phyloP scores from a whole-genome alignment of 2,329 filamentous ascomycete genomes.

The Cryoendolithus antarcticus region DNA sequence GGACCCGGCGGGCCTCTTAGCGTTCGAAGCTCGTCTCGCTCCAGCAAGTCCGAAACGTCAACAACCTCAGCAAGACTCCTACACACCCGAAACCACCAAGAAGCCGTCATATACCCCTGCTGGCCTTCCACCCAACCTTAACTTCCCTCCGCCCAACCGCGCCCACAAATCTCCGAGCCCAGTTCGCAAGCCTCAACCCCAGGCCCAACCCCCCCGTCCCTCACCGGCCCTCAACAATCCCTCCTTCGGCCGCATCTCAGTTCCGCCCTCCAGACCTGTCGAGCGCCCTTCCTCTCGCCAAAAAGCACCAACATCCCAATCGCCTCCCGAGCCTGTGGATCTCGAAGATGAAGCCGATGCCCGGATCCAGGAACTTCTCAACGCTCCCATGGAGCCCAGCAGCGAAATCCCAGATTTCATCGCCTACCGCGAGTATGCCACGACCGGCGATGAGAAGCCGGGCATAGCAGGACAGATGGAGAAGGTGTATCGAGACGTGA shows the following conservation, averaged over 20 bases:
- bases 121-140: conserved; percentile 24
- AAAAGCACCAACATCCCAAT: conserved; percentile 16
- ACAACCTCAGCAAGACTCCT: conserved; percentile 7
- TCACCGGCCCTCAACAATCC: conserved; percentile 41
- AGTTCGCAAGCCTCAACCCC: conserved; percentile 25
- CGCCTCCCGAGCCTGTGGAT: conserved; percentile 28
- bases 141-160: conserved; percentile 43
- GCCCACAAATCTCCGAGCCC: conserved; percentile 28
- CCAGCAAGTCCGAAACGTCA: conserved; percentile 12
- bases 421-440: conserved; percentile 36
- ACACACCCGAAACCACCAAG: conserved; percentile 15
- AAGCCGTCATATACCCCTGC: conserved; percentile 23
- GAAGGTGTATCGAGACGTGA: conserved; percentile 61
- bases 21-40: conserved; percentile 15
- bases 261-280: conserved; percentile 21
- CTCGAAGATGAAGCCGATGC: conserved; percentile 60
- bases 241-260: conserved; percentile 13
- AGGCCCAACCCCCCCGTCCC: conserved; percentile 62
- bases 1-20: conserved; percentile 12
- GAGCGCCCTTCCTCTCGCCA: conserved; percentile 21
- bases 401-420: conserved; percentile 56
- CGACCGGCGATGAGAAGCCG: conserved; percentile 25
- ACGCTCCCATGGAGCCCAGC: conserved; percentile 48
- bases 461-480: conserved; percentile 38
- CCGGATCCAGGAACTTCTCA: conserved; percentile 50